A percentile compares a stretch with the other conserved stretches of the same genome.
Evolutionary conservation across 169 alveolate genomes (phyloP).

Genomic region (Babesia divergens): DNA sequence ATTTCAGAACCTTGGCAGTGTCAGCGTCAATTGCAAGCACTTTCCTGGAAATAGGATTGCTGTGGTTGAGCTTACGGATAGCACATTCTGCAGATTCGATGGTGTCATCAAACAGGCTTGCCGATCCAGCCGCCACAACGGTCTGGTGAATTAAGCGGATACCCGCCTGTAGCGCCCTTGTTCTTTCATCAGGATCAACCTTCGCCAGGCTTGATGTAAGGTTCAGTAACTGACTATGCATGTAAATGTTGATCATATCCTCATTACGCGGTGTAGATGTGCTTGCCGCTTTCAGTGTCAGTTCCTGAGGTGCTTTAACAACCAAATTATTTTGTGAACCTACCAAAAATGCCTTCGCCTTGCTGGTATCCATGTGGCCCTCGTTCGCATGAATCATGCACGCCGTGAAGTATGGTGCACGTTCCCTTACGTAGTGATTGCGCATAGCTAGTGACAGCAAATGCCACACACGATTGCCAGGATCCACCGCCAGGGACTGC

Average conservation of each 20-base stretch:
- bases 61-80: background rate
- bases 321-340: background rate
- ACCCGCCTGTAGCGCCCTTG: background rate
- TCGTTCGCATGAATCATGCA: slow-evolving; percentile 35
- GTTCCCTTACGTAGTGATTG: slow-evolving; percentile 5
- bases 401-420: slow-evolving; percentile 33
- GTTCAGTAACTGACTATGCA: slow-evolving; percentile 13
- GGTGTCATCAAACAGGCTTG: background rate
- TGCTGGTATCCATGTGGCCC: background rate
- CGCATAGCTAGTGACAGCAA: slow-evolving; percentile 24
- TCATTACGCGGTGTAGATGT: background rate
- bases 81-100: background rate
- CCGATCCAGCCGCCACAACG: background rate
- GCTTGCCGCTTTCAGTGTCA: background rate
- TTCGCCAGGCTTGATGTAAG: background rate
- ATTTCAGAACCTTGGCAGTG: slow-evolving; percentile 12
- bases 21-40: slow-evolving; percentile 23
- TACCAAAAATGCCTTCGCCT: slow-evolving; percentile 35
- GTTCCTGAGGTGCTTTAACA: background rate
- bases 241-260: slow-evolving; percentile 11
- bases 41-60: background rate
- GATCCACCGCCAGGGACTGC: slow-evolving; percentile 50
- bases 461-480: slow-evolving; percentile 59
- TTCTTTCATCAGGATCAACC: background rate
- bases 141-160: background rate